Evolutionary conservation across 2,329 filamentous ascomycete species (phyloP).

Genomic region (Cyphellophora europaea): DNA sequence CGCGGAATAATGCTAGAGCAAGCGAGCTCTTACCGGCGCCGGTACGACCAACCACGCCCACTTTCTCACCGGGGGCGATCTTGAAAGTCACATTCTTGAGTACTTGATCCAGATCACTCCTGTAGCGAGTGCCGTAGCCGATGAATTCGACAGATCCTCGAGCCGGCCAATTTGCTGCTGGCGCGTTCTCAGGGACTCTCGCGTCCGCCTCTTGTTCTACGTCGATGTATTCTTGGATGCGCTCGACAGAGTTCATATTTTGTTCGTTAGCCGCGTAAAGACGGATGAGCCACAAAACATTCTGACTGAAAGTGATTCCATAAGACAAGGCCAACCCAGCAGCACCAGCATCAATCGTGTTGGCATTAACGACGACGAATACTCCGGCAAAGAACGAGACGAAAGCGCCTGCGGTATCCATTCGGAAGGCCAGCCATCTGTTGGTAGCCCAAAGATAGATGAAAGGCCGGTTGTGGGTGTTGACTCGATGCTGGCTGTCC

Average conservation of each 20-base stretch:
- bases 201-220: constrained; percentile 85
- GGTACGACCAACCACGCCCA: constrained; percentile 91
- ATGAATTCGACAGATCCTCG: constrained; percentile 81
- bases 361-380: constrained; percentile 78
- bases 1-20: constrained; percentile 85
- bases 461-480: constrained; percentile 84
- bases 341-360: constrained; percentile 76
- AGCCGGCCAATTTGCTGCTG: constrained; percentile 72
- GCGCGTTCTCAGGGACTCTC: constrained; percentile 68
- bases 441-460: constrained; percentile 96
- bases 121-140: constrained; percentile 81
- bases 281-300: constrained; percentile 90
- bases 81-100: constrained; percentile 77
- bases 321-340: constrained; percentile 93
- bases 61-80: constrained; percentile 78
- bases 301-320: constrained; percentile 93
- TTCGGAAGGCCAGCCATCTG: constrained; percentile 88
- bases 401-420: constrained; percentile 80
- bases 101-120: constrained; percentile 77
- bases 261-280: constrained; percentile 94
- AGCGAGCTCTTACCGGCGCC: constrained; percentile 95
- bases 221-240: constrained; percentile 93
- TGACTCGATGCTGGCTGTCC: constrained; percentile 81
- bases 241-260: constrained; percentile 98
- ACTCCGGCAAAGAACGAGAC: constrained; percentile 90